Evolutionary conservation across 2,329 filamentous ascomycete genomes (phyloP).

Genomic region (Fusarium pseudoanthophilum): DNA sequence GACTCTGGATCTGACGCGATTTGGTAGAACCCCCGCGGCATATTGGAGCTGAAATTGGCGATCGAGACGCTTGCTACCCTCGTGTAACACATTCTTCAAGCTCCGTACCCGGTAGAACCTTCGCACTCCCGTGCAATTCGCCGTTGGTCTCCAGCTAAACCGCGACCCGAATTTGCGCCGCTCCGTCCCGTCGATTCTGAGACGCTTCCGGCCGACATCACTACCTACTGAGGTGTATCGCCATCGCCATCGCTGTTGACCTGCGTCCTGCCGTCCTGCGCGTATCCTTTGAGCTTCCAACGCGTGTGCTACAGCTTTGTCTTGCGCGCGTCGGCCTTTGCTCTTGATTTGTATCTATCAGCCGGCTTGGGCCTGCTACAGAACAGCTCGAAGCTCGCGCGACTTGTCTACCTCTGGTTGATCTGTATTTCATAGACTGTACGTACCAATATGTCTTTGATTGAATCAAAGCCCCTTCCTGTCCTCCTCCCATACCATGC

Average conservation of each 20-base stretch:
- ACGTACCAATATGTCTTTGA: conserved; percentile 21
- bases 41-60: conserved; percentile 39
- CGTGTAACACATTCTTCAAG: conserved; percentile 43
- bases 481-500: background rate
- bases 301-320: conserved; percentile 35
- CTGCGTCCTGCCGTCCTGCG: conserved; percentile 30
- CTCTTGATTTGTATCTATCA: conserved; percentile 31
- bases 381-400: conserved; percentile 32
- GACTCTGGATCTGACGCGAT: conserved; percentile 43
- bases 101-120: conserved; percentile 34
- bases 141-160: conserved; percentile 24
- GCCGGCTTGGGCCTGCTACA: conserved; percentile 25
- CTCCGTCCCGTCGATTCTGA: conserved; percentile 40
- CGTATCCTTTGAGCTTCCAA: conserved; percentile 27
- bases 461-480: conserved; percentile 9
- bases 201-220: conserved; percentile 33
- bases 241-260: conserved; percentile 9
- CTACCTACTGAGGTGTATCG: background rate
- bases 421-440: conserved; percentile 27
- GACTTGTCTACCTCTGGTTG: conserved; percentile 30
- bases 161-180: conserved; percentile 39
- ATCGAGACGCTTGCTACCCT: conserved; percentile 43
- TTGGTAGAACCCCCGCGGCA: conserved; percentile 35
- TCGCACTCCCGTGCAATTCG: conserved; percentile 28
- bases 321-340: conserved; percentile 31